phyloP scores from a whole-genome alignment of 768 basidiomycete genomes.

The Mycena vulgaris region DNA sequence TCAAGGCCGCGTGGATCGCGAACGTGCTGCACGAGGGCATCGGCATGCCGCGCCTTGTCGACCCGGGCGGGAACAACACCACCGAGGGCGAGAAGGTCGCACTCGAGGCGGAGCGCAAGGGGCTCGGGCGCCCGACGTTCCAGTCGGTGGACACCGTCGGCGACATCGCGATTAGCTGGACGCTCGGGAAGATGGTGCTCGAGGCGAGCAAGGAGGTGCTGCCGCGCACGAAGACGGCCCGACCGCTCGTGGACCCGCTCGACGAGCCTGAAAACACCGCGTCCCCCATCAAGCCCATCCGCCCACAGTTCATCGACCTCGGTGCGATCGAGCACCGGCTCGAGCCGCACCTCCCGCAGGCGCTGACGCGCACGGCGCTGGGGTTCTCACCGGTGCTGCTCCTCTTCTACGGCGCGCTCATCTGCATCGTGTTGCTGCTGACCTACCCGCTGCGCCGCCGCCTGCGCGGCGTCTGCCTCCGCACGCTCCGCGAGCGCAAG shows the following conservation, averaged over 20 bases:
- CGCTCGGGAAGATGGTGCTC: constrained; percentile 98
- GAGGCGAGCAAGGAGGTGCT: constrained; percentile 94
- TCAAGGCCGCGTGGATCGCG: constrained; percentile 98
- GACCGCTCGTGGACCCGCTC: constrained; percentile 81
- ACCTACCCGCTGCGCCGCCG: constrained; percentile 72
- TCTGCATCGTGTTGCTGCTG: constrained; percentile 60
- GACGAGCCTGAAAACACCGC: constrained; percentile 69
- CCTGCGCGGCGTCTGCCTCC: constrained; percentile 63
- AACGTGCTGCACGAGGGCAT: constrained; percentile 98
- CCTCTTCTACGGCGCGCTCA: constrained; percentile 66
- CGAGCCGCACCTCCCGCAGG: constrained; percentile 76
- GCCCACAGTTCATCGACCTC: constrained; percentile 68
- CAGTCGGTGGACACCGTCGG: constrained; percentile 94
- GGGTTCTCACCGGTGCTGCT: constrained; percentile 82
- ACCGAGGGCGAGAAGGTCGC: constrained; percentile 80
- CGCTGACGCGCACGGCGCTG: constrained; percentile 73
- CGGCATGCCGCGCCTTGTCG: constrained; percentile 92
- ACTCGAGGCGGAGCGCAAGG: constrained; percentile 85
- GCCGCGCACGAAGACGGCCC: constrained; percentile 56
- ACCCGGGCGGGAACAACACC: constrained; percentile 85
- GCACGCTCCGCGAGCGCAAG: constrained; percentile 58
- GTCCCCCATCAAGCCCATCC: constrained; percentile 74
- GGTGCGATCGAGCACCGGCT: constrained; percentile 75
- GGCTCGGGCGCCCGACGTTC: constrained; percentile 87
- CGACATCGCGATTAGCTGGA: constrained; percentile 97